Percentiles rank a stretch among this genome's conserved stretches.
These are phyloP conservation scores for Ammopiptanthus mongolicus DNA, from an alignment of 306 rosid species.

Conservation along the genomic window DNA sequence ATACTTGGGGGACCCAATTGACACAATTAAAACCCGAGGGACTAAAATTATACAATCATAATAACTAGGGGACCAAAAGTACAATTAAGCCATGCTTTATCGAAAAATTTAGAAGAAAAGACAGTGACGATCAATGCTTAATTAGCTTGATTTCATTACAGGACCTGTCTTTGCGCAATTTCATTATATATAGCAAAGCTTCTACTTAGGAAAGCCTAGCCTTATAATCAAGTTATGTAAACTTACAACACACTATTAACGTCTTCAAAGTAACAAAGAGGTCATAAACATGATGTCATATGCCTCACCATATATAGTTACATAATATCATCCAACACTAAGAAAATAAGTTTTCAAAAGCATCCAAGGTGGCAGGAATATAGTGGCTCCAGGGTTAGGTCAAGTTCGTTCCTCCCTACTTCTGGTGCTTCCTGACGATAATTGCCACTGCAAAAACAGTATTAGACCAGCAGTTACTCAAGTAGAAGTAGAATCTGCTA, in stretches of 20 bases:
- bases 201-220: background rate
- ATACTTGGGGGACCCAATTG: too few species aligned
- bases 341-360: constrained; percentile 23
- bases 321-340: background rate
- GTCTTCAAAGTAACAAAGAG: background rate
- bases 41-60: too few species aligned
- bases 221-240: background rate
- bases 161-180: background rate
- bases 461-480: background rate
- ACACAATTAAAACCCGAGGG: too few species aligned
- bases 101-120: background rate
- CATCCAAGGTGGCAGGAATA: constrained; percentile 54
- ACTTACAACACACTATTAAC: constrained; percentile 13
- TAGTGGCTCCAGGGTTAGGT: constrained; percentile 66
- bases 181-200: constrained; percentile 4
- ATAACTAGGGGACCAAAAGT: too few species aligned
- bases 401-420: constrained; percentile 58
- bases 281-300: background rate
- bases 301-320: background rate
- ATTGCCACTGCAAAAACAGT: constrained; percentile 41
- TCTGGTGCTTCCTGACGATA: constrained; percentile 38
- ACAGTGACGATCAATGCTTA: background rate
- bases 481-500: background rate
- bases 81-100: too few species aligned
- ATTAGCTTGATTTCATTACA: constrained; percentile 8